These are phyloP conservation scores for Carpinus viminea DNA, from an alignment of 306 rosid genomes.

Conservation along the genomic window DNA sequence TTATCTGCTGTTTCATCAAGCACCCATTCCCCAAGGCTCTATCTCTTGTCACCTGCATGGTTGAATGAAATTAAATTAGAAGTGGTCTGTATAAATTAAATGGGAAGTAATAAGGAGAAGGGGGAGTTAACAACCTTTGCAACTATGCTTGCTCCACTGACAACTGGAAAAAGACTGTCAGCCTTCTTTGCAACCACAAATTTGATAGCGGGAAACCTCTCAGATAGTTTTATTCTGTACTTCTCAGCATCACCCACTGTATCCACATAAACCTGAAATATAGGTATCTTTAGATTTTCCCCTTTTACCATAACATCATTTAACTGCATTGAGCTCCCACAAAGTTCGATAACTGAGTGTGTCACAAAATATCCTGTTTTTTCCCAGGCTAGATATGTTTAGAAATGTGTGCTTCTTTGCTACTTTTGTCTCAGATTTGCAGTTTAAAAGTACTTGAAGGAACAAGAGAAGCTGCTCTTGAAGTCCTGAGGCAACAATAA, in stretches of 20 bases:
- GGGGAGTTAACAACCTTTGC: conserved; percentile 64
- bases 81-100: neutral
- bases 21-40: conserved; percentile 77
- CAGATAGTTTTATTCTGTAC: conserved; percentile 68
- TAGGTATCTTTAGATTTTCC: conserved; percentile 9
- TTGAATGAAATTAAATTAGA: conserved; percentile 12
- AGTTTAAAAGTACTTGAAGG: neutral
- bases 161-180: conserved; percentile 96
- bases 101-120: neutral
- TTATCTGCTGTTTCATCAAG: conserved; percentile 85
- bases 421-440: neutral
- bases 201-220: conserved; percentile 64
- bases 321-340: conserved; percentile 3
- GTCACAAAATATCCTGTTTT: neutral
- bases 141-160: conserved; percentile 93
- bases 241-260: conserved; percentile 94
- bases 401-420: neutral
- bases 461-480: neutral
- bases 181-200: conserved; percentile 98
- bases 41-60: conserved; percentile 83
- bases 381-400: neutral
- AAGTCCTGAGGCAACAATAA: neutral
- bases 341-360: neutral
- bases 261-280: conserved; percentile 80
- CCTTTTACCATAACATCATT: conserved; percentile 4